Percentiles rank a stretch among this genome's conserved stretches.
These are phyloP conservation scores for Gossypium bickii DNA, from an alignment of 345 rosid genomes.

Conservation along the genomic window DNA sequence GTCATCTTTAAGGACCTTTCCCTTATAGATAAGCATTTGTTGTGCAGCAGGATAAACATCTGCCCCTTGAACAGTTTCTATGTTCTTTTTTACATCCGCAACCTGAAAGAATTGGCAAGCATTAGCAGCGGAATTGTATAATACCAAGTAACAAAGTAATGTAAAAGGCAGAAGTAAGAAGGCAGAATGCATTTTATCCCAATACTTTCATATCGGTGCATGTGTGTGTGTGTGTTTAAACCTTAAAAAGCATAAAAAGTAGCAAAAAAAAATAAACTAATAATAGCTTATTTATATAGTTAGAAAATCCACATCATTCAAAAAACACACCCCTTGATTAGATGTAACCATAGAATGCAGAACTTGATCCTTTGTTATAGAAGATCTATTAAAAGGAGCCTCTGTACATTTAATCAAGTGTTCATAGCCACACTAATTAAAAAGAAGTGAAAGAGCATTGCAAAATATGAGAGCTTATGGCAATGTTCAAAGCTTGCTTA, in stretches of 20 bases:
- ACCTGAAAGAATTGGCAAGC: constrained; percentile 34
- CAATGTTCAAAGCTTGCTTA: neutral
- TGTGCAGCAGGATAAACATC: constrained; percentile 63
- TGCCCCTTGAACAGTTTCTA: constrained; percentile 64
- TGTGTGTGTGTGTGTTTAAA: no score
- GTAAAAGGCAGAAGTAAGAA: neutral
- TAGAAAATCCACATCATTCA: neutral
- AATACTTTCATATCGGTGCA: neutral
- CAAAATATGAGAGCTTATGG: neutral
- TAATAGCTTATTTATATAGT: neutral
- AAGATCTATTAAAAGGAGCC: neutral
- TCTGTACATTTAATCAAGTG: neutral
- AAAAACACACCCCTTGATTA: neutral
- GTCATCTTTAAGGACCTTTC: constrained; percentile 73
- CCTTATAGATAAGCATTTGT: constrained; percentile 82
- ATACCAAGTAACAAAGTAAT: neutral
- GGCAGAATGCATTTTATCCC: neutral
- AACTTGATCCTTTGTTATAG: neutral
- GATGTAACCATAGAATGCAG: neutral
- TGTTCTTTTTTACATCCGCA: constrained; percentile 66
- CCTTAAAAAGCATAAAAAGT: neutral
- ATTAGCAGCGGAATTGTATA: neutral
- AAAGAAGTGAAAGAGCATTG: neutral
- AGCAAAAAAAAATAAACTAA: neutral
- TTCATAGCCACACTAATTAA: neutral